A percentile compares a stretch with the other conserved stretches of the same genome.
Evolutionary conservation across 768 basidiomycete genomes (phyloP).

Genomic region (Pisolithus orientalis): DNA sequence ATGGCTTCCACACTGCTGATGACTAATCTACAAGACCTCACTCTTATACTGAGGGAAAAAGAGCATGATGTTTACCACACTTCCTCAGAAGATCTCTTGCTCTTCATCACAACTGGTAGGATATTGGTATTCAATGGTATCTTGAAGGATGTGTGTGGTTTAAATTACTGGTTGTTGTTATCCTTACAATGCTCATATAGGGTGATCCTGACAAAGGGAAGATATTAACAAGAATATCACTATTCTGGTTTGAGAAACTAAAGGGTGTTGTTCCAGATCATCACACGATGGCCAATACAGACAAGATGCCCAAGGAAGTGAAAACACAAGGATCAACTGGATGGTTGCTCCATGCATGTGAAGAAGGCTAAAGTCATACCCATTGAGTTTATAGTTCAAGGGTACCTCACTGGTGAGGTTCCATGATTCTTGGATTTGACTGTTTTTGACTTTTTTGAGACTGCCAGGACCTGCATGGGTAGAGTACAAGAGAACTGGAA

Average conservation of each 20-base stretch:
- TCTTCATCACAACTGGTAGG: constrained; percentile 93
- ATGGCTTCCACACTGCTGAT: constrained; percentile 39
- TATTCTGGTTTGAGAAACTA: constrained; percentile 93
- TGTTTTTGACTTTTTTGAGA: not conserved
- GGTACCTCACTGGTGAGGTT: constrained; percentile 82
- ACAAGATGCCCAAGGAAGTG: constrained; percentile 79
- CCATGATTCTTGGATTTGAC: not conserved
- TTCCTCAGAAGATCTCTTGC: constrained; percentile 61
- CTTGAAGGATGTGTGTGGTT: constrained; percentile 73
- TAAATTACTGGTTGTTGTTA: constrained; percentile 2
- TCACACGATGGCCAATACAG: constrained; percentile 59
- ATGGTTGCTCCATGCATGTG: constrained; percentile 88
- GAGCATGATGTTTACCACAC: constrained; percentile 91
- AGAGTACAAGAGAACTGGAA: constrained; percentile 85
- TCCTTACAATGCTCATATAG: constrained; percentile 33
- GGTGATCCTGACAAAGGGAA: constrained; percentile 93
- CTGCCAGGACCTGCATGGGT: constrained; percentile 85
- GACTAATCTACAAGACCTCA: constrained; percentile 55
- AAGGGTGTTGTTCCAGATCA: constrained; percentile 81
- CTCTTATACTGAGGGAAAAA: constrained; percentile 83
- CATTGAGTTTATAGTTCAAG: constrained; percentile 92
- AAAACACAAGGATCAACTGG: constrained; percentile 71
- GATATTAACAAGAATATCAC: constrained; percentile 81
- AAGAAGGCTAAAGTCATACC: constrained; percentile 83
- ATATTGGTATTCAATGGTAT: constrained; percentile 98